phyloP scores from a whole-genome alignment of 345 rosid genomes.

The Brassica juncea region DNA sequence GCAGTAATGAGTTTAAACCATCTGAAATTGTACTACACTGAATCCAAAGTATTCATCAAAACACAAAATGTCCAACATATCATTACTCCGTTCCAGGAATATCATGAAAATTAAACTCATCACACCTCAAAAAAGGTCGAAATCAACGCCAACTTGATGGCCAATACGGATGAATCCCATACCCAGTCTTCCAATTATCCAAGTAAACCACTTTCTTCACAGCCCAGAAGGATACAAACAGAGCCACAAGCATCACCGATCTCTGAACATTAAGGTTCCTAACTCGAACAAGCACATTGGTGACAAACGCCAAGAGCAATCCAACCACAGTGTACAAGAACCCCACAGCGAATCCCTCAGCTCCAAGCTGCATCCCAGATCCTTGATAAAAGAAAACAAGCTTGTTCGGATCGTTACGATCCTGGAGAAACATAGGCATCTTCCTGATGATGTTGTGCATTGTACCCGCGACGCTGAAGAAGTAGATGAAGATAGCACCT shows the following conservation, averaged over 20 bases:
- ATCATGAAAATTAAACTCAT: slow-evolving; percentile 16
- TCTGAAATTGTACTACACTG: neutral
- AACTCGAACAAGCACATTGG: slow-evolving; percentile 64
- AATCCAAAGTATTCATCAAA: neutral
- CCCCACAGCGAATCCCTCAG: slow-evolving; percentile 82
- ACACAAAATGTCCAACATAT: neutral
- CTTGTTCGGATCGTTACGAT: slow-evolving; percentile 68
- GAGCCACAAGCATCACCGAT: slow-evolving; percentile 50
- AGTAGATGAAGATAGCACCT: slow-evolving; percentile 68
- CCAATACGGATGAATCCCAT: slow-evolving; percentile 78
- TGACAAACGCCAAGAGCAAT: slow-evolving; percentile 59
- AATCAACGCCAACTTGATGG: slow-evolving; percentile 49
- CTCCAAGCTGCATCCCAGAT: slow-evolving; percentile 87
- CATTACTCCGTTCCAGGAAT: neutral
- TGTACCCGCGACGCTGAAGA: slow-evolving; percentile 81
- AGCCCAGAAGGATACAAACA: slow-evolving; percentile 70
- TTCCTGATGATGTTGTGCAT: slow-evolving; percentile 82
- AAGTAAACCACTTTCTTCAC: slow-evolving; percentile 66
- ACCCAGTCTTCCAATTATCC: slow-evolving; percentile 95
- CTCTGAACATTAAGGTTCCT: slow-evolving; percentile 55
- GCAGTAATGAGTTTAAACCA: neutral
- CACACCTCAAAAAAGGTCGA: slow-evolving; percentile 24
- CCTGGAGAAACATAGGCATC: slow-evolving; percentile 76
- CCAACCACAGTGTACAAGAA: slow-evolving; percentile 81
- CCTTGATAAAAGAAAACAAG: slow-evolving; percentile 79